Evolutionary conservation across 2,329 filamentous ascomycete species (phyloP).

Genomic region (Aspergillus sp.): DNA sequence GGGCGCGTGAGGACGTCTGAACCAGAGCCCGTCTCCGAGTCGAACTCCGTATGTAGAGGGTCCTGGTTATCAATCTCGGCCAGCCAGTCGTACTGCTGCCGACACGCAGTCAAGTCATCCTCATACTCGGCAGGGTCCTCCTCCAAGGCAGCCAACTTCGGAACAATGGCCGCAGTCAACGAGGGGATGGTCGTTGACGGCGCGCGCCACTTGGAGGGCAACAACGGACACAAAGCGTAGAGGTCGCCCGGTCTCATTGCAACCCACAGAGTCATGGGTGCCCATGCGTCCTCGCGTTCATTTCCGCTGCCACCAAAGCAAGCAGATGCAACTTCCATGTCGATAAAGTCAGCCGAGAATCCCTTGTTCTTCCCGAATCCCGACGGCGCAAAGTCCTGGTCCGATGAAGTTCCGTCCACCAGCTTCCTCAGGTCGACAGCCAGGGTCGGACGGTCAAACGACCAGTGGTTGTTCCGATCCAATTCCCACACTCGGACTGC

Average conservation of each 20-base stretch:
- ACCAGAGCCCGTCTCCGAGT: slow-evolving; percentile 41
- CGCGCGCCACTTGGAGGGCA: slow-evolving; percentile 83
- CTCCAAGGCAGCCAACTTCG: slow-evolving; percentile 58
- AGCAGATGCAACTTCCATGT: slow-evolving; percentile 91
- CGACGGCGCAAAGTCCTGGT: slow-evolving; percentile 81
- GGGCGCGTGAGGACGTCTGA: slow-evolving; percentile 61
- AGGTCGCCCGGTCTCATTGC: slow-evolving; percentile 94
- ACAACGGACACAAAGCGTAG: slow-evolving; percentile 86
- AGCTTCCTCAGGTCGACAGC: slow-evolving; percentile 88
- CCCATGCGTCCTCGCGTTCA: slow-evolving; percentile 70
- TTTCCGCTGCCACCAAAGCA: slow-evolving; percentile 75
- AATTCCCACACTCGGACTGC: slow-evolving; percentile 90
- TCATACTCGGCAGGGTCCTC: slow-evolving; percentile 45
- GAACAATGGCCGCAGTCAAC: slow-evolving; percentile 77
- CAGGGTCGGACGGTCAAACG: slow-evolving; percentile 79
- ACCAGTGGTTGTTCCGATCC: slow-evolving; percentile 78
- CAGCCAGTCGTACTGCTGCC: slow-evolving; percentile 63
- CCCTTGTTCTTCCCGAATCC: slow-evolving; percentile 72
- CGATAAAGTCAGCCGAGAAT: slow-evolving; percentile 85
- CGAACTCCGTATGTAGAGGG: slow-evolving; percentile 41
- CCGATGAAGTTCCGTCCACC: slow-evolving; percentile 75
- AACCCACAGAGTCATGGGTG: slow-evolving; percentile 93
- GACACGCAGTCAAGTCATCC: slow-evolving; percentile 48
- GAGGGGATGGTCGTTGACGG: slow-evolving; percentile 76
- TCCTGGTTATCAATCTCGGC: slow-evolving; percentile 58